Conservation (phyloP, 164 flowering plant genomes). For the Dillenia suffruticosa region DNA sequence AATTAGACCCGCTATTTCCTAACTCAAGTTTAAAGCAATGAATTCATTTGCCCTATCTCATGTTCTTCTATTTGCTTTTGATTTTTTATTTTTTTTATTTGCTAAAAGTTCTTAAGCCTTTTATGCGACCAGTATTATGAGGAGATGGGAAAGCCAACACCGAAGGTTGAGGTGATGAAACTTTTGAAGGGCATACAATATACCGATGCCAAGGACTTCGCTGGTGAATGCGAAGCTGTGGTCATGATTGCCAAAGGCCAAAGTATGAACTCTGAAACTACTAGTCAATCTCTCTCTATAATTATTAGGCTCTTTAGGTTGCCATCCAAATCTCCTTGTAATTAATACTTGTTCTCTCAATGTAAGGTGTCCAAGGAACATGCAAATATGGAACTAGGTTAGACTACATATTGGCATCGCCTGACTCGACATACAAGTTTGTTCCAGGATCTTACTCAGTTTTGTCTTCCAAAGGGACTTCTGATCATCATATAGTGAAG, state of each 20-base stretch:
- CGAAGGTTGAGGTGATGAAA: conserved; percentile 82
- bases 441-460: conserved; percentile 89
- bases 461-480: conserved; percentile 90
- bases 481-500: conserved; percentile 94
- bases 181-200: conserved; percentile 63
- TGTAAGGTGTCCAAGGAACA: conserved; percentile 92
- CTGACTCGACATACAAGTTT: conserved; percentile 65
- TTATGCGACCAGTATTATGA: conserved; percentile 62
- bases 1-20: no score
- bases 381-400: conserved; percentile 96
- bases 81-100: no score
- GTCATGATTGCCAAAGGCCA: conserved; percentile 98
- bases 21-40: no score
- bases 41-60: no score
- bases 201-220: conserved; percentile 80
- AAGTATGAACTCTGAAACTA: conserved; percentile 32
- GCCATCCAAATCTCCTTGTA: no score
- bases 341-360: neutral
- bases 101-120: no score
- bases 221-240: conserved; percentile 89
- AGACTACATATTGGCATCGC: conserved; percentile 77
- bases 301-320: no score
- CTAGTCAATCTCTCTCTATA: no score
- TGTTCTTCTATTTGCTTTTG: no score
- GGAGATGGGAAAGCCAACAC: conserved; percentile 91